Evolutionary conservation across 1,284 basidiomycete species (phyloP).

Genomic region (Veloporphyrellus conicus): DNA sequence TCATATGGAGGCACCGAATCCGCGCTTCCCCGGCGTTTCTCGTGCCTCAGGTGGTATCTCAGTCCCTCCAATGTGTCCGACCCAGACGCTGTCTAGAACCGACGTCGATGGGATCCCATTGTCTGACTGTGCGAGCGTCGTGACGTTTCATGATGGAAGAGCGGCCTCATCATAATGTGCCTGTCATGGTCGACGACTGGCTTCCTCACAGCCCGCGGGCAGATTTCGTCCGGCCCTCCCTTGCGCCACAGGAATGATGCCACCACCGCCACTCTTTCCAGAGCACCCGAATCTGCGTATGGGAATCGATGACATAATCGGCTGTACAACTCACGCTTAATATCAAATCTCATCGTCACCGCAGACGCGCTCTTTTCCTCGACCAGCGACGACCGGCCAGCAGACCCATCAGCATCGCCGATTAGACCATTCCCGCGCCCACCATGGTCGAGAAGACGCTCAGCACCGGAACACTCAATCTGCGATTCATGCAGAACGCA

Average conservation of each 20-base stretch:
- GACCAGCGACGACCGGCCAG: neutral
- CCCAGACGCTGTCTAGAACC: conserved; percentile 6
- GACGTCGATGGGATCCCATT: conserved; percentile 1
- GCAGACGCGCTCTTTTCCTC: neutral
- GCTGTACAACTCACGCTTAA: neutral
- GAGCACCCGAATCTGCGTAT: conserved; percentile 2
- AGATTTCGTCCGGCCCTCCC: neutral
- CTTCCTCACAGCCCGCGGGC: conserved; percentile 6
- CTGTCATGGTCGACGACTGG: too few species aligned
- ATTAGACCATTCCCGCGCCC: conserved; percentile 3
- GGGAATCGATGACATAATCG: conserved; percentile 26
- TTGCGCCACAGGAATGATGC: conserved; percentile 15
- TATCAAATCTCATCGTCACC: neutral
- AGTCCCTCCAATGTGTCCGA: conserved; percentile 6
- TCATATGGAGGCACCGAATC: conserved; percentile 15
- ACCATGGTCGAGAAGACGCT: conserved; percentile 54
- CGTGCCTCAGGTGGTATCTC: conserved; percentile 2
- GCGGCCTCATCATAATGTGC: neutral
- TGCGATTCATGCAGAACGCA: conserved; percentile 77
- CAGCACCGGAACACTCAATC: conserved; percentile 62
- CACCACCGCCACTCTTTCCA: neutral
- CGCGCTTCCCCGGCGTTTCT: conserved; percentile 10
- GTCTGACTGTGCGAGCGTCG: conserved; percentile 6
- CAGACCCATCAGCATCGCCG: neutral
- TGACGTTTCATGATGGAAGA: conserved; percentile 10